Evolutionary conservation across 2,329 filamentous ascomycete genomes (phyloP).

Genomic region (Clathrospora elynae): DNA sequence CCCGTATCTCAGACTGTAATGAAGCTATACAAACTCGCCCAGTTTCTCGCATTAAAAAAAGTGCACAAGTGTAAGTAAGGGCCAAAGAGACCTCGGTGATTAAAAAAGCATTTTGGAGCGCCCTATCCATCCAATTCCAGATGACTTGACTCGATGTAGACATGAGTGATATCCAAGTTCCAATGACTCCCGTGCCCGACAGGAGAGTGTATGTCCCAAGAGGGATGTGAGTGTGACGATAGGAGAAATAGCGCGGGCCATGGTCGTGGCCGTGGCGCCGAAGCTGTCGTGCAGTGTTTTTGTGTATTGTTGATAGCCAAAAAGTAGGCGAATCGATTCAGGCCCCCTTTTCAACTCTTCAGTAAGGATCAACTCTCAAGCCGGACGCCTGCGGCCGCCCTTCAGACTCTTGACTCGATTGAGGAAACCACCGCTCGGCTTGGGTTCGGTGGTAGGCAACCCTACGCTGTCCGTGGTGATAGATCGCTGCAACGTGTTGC

Average conservation of each 20-base stretch:
- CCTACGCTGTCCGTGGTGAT: conserved; percentile 42
- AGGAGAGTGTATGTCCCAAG: conserved; percentile 16
- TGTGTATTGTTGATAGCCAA: not conserved
- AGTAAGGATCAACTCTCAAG: conserved; percentile 28
- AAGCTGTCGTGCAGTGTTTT: not conserved
- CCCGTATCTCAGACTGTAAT: conserved; percentile 2
- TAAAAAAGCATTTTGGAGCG: conserved; percentile 9
- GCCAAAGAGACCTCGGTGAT: not conserved
- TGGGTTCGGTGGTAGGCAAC: conserved; percentile 29
- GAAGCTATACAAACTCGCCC: conserved; percentile 6
- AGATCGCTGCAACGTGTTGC: conserved; percentile 39
- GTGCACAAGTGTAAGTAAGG: conserved; percentile 5
- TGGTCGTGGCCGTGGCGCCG: conserved; percentile 2
- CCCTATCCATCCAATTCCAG: conserved; percentile 10
- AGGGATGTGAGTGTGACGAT: conserved; percentile 23
- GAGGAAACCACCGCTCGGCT: conserved; percentile 42
- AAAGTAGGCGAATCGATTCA: too few species aligned
- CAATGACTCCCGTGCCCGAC: conserved; percentile 23
- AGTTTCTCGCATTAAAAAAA: conserved; percentile 9
- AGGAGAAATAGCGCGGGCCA: conserved; percentile 15
- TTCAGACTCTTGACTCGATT: conserved; percentile 48
- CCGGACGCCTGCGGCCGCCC: conserved; percentile 42
- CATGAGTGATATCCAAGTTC: conserved; percentile 33
- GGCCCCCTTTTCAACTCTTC: too few species aligned
- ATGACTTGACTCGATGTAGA: conserved; percentile 26